Percentiles rank a stretch among this genome's conserved stretches.
Conservation (phyloP, 495 filamentous ascomycete species). For the Penicillium angulare region DNA sequence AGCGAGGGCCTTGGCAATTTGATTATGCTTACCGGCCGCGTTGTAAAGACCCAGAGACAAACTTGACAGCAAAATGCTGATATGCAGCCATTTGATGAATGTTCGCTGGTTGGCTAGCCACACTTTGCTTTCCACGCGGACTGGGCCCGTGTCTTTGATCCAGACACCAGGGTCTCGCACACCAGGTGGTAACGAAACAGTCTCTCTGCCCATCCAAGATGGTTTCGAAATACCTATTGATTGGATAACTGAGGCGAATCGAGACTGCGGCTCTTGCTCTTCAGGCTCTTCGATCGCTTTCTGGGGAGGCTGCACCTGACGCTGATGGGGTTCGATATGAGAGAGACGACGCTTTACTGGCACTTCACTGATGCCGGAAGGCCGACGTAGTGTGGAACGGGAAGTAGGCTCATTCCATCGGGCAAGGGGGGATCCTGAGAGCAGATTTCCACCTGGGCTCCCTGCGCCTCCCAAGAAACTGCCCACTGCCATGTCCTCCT, state of each 20-base stretch:
- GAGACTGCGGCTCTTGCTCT: slow-evolving; percentile 27
- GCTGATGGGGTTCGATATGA: slow-evolving; percentile 17
- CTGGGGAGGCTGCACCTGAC: slow-evolving; percentile 5
- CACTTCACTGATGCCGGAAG: slow-evolving; percentile 23
- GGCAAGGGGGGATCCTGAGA: slow-evolving; percentile 58
- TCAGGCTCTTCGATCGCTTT: slow-evolving; percentile 10
- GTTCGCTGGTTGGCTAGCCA: slow-evolving; percentile 98
- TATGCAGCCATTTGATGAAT: slow-evolving; percentile 97
- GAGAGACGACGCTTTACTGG: slow-evolving; percentile 23
- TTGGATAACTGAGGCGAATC: slow-evolving; percentile 62
- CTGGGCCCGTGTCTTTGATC: slow-evolving; percentile 89
- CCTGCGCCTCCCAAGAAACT: slow-evolving; percentile 63
- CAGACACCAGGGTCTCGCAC: slow-evolving; percentile 78
- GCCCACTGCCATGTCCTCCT: slow-evolving; percentile 86
- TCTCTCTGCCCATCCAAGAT: slow-evolving; percentile 50
- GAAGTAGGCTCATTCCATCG: slow-evolving; percentile 24
- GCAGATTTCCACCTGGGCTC: slow-evolving; percentile 43
- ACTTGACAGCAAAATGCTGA: slow-evolving; percentile 78
- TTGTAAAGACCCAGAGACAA: slow-evolving; percentile 85
- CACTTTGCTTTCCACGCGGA: slow-evolving; percentile 93
- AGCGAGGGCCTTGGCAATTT: slow-evolving; percentile 69
- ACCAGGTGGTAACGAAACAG: slow-evolving; percentile 67
- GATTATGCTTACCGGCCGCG: slow-evolving; percentile 70
- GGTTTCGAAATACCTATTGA: slow-evolving; percentile 73
- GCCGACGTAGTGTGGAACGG: slow-evolving; percentile 19